Percentiles rank a stretch among this genome's conserved stretches.
Evolutionary conservation across 169 alveolate species (phyloP).

Genomic region (Condylostoma magnum): DNA sequence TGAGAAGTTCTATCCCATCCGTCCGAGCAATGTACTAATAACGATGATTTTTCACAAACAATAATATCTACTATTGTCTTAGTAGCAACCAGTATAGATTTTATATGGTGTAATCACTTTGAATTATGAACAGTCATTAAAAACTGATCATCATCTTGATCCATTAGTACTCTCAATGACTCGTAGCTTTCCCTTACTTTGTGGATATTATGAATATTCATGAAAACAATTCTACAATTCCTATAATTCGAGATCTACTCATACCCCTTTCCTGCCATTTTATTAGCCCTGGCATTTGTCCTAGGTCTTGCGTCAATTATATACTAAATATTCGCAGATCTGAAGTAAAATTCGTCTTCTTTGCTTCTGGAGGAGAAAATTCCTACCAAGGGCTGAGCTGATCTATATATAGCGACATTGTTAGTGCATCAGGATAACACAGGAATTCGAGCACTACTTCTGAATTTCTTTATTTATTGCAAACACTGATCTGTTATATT

Average conservation of each 20-base stretch:
- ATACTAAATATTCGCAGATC: constrained; percentile 13
- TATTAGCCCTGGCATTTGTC: constrained; percentile 70
- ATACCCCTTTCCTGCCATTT: constrained; percentile 70
- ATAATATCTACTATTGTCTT: not conserved
- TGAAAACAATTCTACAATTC: constrained; percentile 50
- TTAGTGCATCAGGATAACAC: constrained; percentile 49
- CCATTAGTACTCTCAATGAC: not conserved
- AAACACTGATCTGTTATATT: constrained; percentile 46
- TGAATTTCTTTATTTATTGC: constrained; percentile 39
- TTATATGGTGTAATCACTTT: constrained; percentile 8
- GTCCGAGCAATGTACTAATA: constrained; percentile 86
- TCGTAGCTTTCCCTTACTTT: constrained; percentile 41
- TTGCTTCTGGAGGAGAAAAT: constrained; percentile 27
- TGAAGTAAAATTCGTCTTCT: constrained; percentile 28
- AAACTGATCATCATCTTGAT: constrained; percentile 8
- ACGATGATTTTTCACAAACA: not conserved
- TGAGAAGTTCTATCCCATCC: constrained; percentile 92
- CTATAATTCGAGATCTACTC: constrained; percentile 56
- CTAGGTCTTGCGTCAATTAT: constrained; percentile 69
- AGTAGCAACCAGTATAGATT: not conserved
- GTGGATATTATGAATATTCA: constrained; percentile 64
- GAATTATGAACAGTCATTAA: constrained; percentile 16
- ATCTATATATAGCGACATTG: constrained; percentile 38
- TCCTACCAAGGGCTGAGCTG: constrained; percentile 40
- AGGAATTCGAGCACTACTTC: constrained; percentile 62